Evolutionary conservation across 768 basidiomycete species (phyloP).

Genomic region (Pisolithus tinctorius): DNA sequence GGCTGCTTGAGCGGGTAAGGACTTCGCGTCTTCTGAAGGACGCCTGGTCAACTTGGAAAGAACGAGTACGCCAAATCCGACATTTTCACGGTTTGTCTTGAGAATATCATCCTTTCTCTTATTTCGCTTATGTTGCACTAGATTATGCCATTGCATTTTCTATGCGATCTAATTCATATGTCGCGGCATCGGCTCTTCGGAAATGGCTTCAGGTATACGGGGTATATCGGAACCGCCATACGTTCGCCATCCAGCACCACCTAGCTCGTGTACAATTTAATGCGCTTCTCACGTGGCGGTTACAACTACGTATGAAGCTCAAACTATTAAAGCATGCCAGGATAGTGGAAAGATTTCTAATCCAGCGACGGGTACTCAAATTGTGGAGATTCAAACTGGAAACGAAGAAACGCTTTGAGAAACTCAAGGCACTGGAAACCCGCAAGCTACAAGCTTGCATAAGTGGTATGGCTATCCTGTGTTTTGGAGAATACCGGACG

Average conservation of each 20-base stretch:
- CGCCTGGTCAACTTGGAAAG: constrained; percentile 46
- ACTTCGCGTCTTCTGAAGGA: constrained; percentile 38
- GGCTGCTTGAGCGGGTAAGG: constrained; percentile 48
- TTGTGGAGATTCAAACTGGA: constrained; percentile 42
- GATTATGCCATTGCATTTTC: constrained; percentile 47
- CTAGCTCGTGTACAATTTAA: constrained; percentile 34
- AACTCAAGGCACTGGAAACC: constrained; percentile 38
- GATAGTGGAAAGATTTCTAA: constrained; percentile 45
- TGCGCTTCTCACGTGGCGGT: constrained; percentile 49
- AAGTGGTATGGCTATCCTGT: constrained; percentile 30
- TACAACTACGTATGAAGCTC: constrained; percentile 42
- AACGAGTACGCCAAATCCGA: constrained; percentile 32
- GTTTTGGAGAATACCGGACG: constrained; percentile 2
- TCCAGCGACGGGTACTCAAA: constrained; percentile 41
- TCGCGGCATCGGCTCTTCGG: constrained; percentile 30
- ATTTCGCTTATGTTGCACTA: constrained; percentile 18
- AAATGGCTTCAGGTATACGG: constrained; percentile 40
- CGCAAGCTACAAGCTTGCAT: constrained; percentile 23
- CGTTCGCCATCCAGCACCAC: constrained; percentile 39
- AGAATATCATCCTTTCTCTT: neutral
- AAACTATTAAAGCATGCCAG: constrained; percentile 49
- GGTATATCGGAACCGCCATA: constrained; percentile 39
- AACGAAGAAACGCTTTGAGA: constrained; percentile 38
- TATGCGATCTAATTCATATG: constrained; percentile 36
- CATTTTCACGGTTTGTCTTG: constrained; percentile 39